A percentile compares a stretch with the other conserved stretches of the same genome.
Evolutionary conservation across 345 rosid species (phyloP).

Genomic region (Sisymbrium altissimum): DNA sequence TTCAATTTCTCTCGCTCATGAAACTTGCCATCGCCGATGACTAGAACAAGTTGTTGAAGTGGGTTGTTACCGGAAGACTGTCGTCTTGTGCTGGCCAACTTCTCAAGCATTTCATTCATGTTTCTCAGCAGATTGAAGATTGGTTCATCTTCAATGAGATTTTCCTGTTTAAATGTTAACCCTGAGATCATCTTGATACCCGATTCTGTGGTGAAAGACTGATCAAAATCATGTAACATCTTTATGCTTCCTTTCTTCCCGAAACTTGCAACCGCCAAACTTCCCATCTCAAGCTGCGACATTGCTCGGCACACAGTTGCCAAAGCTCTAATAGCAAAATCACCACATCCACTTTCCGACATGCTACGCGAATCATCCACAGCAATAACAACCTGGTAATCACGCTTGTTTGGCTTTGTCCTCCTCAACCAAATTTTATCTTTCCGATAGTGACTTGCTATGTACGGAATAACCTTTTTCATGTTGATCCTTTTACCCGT

Average conservation of each 20-base stretch:
- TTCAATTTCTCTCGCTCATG: conserved; percentile 79
- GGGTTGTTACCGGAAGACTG: conserved; percentile 95
- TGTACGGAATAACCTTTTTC: conserved; percentile 96
- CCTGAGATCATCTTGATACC: conserved; percentile 86
- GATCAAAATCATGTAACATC: conserved; percentile 86
- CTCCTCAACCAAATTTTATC: conserved; percentile 97
- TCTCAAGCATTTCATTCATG: conserved; percentile 67
- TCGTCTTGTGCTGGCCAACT: conserved; percentile 58
- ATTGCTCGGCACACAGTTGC: conserved; percentile 91
- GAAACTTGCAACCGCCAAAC: conserved; percentile 86
- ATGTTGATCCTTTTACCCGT: conserved; percentile 96
- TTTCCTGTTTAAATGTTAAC: conserved; percentile 87
- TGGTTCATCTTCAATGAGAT: conserved; percentile 73
- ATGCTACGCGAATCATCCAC: conserved; percentile 94
- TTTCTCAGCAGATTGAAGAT: conserved; percentile 69
- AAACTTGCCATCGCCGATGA: conserved; percentile 87
- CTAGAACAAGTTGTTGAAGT: conserved; percentile 87
- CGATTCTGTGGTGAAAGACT: conserved; percentile 74
- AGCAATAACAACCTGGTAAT: conserved; percentile 88
- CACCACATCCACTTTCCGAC: conserved; percentile 85
- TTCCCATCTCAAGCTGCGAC: conserved; percentile 93
- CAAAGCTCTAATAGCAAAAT: conserved; percentile 84
- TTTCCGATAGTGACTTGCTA: conserved; percentile 90
- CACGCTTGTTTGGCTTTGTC: conserved; percentile 93
- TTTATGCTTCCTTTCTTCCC: conserved; percentile 79